Evolutionary conservation across 352 stramenopile genomes (phyloP).

Genomic region (Globisporangium perplexum): DNA sequence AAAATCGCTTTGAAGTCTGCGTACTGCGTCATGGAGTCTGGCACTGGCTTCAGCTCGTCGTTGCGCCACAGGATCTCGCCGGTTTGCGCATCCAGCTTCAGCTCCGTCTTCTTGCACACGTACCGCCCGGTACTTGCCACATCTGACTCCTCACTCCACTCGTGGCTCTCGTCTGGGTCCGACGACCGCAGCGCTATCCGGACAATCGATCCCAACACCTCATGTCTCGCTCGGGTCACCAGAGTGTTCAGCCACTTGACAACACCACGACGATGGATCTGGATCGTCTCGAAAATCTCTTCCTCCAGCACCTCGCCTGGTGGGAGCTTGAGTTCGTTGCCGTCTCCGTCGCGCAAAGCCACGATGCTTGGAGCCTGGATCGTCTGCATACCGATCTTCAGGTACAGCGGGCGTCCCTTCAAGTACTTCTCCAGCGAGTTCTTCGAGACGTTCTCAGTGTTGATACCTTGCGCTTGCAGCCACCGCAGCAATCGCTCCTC

Average conservation of each 20-base stretch:
- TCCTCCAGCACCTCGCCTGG: conserved; percentile 82
- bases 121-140: conserved; percentile 62
- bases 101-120: conserved; percentile 60
- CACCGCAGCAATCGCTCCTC: conserved; percentile 82
- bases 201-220: conserved; percentile 64
- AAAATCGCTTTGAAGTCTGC: conserved; percentile 83
- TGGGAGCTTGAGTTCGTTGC: conserved; percentile 62
- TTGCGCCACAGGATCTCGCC: conserved; percentile 90
- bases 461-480: conserved; percentile 87
- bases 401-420: conserved; percentile 75
- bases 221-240: conserved; percentile 19
- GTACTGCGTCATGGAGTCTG: conserved; percentile 88
- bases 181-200: conserved; percentile 61
- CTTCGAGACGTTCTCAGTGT: conserved; percentile 79
- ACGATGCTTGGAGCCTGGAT: conserved; percentile 85
- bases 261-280: conserved; percentile 72
- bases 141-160: conserved; percentile 54
- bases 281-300: conserved; percentile 81
- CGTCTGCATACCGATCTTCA: conserved; percentile 86
- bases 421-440: conserved; percentile 85
- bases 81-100: conserved; percentile 84
- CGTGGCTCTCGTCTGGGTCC: conserved; percentile 48
- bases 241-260: conserved; percentile 59
- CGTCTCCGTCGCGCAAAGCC: conserved; percentile 37
- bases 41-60: conserved; percentile 87